These are phyloP conservation scores for Russula sp. DNA, from an alignment of 768 basidiomycete species.

Conservation along the genomic window DNA sequence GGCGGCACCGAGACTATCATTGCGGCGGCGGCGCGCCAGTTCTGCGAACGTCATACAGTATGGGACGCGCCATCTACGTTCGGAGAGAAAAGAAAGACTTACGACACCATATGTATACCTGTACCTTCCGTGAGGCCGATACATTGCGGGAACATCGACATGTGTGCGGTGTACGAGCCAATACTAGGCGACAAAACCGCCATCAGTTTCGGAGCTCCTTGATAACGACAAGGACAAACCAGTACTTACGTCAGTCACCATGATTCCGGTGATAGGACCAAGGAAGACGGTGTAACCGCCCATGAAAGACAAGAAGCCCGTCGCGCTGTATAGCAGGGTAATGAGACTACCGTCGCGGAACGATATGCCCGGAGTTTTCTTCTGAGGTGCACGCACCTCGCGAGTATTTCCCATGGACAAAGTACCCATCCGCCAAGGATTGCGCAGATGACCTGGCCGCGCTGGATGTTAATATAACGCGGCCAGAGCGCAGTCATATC, in stretches of 20 bases:
- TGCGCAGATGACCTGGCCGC: conserved; percentile 74
- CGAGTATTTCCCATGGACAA: conserved; percentile 85
- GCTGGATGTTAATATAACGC: conserved; percentile 72
- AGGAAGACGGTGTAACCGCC: conserved; percentile 83
- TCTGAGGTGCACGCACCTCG: conserved; percentile 36
- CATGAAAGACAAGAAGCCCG: conserved; percentile 74
- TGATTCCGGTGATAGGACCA: conserved; percentile 79
- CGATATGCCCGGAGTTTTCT: conserved; percentile 26
- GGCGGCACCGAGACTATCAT: conserved; percentile 66
- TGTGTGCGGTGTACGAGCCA: conserved; percentile 72
- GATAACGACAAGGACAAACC: not conserved
- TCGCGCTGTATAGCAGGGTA: conserved; percentile 40
- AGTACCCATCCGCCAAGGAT: conserved; percentile 81
- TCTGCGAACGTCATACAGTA: conserved; percentile 43
- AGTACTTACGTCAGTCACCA: conserved; percentile 53
- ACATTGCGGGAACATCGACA: conserved; percentile 83
- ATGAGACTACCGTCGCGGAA: not conserved
- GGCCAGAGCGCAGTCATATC: conserved; percentile 81
- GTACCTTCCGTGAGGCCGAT: conserved; percentile 75
- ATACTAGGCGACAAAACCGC: conserved; percentile 44
- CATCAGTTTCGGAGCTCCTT: not conserved
- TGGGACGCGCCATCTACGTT: not conserved
- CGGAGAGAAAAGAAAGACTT: conserved; percentile 23
- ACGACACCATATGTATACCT: conserved; percentile 74
- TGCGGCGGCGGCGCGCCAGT: conserved; percentile 76